These are phyloP conservation scores for Ceratocystis smalleyi DNA, from an alignment of 2,329 filamentous ascomycete species.

Conservation along the genomic window DNA sequence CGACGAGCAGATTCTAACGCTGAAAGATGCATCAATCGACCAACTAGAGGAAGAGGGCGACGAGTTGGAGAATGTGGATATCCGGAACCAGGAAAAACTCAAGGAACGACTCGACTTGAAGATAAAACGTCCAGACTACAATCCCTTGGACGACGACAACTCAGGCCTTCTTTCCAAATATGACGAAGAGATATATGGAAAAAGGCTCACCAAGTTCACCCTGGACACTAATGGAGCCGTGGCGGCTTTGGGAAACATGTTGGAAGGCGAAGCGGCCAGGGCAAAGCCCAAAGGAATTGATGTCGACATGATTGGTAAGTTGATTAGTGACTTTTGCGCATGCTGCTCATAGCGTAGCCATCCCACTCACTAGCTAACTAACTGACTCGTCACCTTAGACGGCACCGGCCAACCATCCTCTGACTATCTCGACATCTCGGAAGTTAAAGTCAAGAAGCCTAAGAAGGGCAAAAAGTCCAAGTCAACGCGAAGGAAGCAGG, in stretches of 20 bases:
- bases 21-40: conserved; percentile 84
- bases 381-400: conserved; percentile 2
- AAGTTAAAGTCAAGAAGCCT: conserved; percentile 85
- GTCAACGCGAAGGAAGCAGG: conserved; percentile 51
- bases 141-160: conserved; percentile 61
- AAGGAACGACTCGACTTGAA: conserved; percentile 68
- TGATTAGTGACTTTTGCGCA: not conserved
- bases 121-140: conserved; percentile 79
- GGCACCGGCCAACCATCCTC: conserved; percentile 35
- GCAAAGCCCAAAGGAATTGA: conserved; percentile 52
- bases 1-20: conserved; percentile 75
- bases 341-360: conserved; percentile 28
- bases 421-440: conserved; percentile 75
- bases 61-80: conserved; percentile 63
- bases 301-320: conserved; percentile 58
- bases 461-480: conserved; percentile 88
- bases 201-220: conserved; percentile 77
- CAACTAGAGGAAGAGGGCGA: conserved; percentile 68
- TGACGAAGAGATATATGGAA: conserved; percentile 85
- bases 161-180: conserved; percentile 73
- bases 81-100: conserved; percentile 57
- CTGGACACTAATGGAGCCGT: conserved; percentile 62
- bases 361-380: not conserved
- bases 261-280: conserved; percentile 32
- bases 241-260: conserved; percentile 44